Percentiles rank a stretch among this genome's conserved stretches.
Conservation (phyloP, 1,139 yeast genomes). For the Lizanozyma gosingica region DNA sequence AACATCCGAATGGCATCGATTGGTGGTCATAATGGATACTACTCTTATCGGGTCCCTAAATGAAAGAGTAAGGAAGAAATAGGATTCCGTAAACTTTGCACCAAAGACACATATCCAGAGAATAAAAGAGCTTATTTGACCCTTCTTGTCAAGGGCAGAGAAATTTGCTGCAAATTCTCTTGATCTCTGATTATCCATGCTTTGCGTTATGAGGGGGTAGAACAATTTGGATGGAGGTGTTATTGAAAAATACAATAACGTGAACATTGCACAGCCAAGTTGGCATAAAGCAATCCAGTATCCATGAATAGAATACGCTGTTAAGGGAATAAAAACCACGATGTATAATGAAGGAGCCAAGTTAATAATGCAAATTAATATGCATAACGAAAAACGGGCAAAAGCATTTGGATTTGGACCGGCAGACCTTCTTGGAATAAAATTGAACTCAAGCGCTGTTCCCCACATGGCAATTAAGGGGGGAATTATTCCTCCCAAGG, state of each 20-base stretch:
- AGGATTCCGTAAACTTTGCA: conserved; percentile 42
- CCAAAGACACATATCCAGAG: conserved; percentile 39
- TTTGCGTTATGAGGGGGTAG: conserved; percentile 12
- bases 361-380: conserved; percentile 20
- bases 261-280: conserved; percentile 31
- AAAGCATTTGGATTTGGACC: conserved; percentile 39
- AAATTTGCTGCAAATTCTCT: conserved; percentile 28
- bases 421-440: conserved; percentile 48
- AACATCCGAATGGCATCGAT: conserved; percentile 35
- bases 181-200: conserved; percentile 25
- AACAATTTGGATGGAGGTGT: conserved; percentile 40
- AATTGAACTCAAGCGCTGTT: conserved; percentile 32
- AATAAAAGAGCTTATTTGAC: conserved; percentile 32
- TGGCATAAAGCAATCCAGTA: conserved; percentile 33
- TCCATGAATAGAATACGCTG: conserved; percentile 19
- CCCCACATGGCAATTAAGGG: conserved; percentile 34
- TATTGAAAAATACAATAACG: conserved; percentile 36
- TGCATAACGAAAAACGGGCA: conserved; percentile 24
- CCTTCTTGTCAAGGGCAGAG: conserved; percentile 27
- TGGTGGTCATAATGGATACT: conserved; percentile 29
- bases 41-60: conserved; percentile 42
- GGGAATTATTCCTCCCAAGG: conserved; percentile 45
- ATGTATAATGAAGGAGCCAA: conserved; percentile 35
- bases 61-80: conserved; percentile 41
- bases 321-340: conserved; percentile 18